Evolutionary conservation across 345 rosid species (phyloP), one percentile per base, ranked within the genome.

Genomic region (Gossypium raimondii): DNA sequence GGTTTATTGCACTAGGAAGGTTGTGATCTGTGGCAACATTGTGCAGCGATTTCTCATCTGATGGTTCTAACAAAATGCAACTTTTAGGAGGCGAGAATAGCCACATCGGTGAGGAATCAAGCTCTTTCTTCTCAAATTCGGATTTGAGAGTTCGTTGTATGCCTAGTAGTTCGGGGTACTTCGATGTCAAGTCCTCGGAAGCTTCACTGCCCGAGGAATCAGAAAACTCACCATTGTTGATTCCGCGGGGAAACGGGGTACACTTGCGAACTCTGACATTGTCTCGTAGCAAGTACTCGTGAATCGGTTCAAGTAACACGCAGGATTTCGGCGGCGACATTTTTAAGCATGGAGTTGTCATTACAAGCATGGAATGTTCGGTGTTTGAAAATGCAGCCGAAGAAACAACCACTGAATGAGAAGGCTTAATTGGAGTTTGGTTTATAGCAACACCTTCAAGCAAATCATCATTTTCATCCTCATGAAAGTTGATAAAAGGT

Each of bases 251-350:
- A 55, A 81, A 86, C 13, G 90, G 94, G 17, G 92, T 89, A 18
- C 88, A 81, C 80, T 87, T 87, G 60, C 80, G 79, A 13, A 45
- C 52, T 72, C 24, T 74, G 52, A 5, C 16, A 25, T 81, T 81
- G 62, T 70, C 81, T 57, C 61, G 80, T 61, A 68, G 81, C 24
- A 73, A 67, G 62, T 83, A 72, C 78, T 85, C 87, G 1, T 78
- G 78, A 76, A 79, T 68, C 8, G 92, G 93, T 77, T 90, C 87
- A 6, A 89, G 92, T 86, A 96, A 29, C 56, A 81, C 75, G 77
- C 93, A 89, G 72, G 99, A 82, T 85, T 85, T 91, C 6, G 92
- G 98, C 79, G 98, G 93, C 24, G 98, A 89, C 87, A 84, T 79
- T 83, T 88, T 93, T 16, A 87, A 79, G 81, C 85, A 80, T 38